Evolutionary conservation across 257 asterid species (phyloP).

Genomic region (Jasminum sambac): DNA sequence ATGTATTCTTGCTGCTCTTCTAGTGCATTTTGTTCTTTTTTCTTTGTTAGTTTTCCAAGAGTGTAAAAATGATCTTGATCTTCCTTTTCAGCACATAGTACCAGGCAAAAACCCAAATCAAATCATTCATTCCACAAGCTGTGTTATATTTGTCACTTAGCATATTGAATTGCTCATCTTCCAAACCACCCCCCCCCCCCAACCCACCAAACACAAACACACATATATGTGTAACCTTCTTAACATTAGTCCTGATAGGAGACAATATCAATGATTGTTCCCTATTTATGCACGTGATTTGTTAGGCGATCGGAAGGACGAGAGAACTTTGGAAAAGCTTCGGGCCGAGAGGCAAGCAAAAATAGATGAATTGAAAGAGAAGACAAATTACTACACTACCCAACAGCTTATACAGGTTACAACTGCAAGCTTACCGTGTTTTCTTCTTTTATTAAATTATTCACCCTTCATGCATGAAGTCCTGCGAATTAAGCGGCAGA

Average conservation of each 20-base stretch:
- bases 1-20: neutral
- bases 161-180: neutral
- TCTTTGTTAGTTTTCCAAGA: neutral
- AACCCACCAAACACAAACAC: too few species aligned
- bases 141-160: neutral
- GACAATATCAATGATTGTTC: neutral
- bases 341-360: conserved; percentile 83
- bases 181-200: too few species aligned
- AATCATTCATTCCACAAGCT: neutral
- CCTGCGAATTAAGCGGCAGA: neutral
- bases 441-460: conserved; percentile 9
- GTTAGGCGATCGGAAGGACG: conserved; percentile 75
- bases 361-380: conserved; percentile 90
- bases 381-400: conserved; percentile 75
- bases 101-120: neutral
- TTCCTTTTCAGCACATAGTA: neutral
- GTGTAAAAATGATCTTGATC: neutral
- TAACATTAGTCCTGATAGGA: neutral
- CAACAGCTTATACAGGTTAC: conserved; percentile 93
- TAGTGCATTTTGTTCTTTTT: neutral
- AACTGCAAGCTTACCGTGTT: neutral
- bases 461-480: neutral
- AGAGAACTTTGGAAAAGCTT: conserved; percentile 72
- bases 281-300: neutral
- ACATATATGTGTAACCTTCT: too few species aligned